These are phyloP conservation scores for Sutorius eximius DNA, from an alignment of 1,284 basidiomycete species.

Conservation along the genomic window DNA sequence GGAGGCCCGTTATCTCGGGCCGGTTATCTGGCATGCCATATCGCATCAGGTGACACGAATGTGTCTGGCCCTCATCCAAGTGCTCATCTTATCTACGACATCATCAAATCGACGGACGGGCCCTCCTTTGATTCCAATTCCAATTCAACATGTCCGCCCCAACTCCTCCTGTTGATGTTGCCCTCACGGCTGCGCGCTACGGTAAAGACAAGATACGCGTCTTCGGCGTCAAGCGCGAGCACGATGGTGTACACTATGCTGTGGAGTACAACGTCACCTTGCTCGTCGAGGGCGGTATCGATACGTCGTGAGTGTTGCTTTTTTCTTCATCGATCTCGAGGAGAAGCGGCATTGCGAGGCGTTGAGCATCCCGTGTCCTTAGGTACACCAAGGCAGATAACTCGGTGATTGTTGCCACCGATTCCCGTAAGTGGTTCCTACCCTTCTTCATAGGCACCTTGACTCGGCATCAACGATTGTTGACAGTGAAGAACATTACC, in stretches of 20 bases:
- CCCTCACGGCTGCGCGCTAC: conserved; percentile 61
- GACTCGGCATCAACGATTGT: not conserved
- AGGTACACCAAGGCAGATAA: conserved; percentile 87
- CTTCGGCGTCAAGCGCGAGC: conserved; percentile 79
- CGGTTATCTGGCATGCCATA: not conserved
- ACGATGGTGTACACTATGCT: conserved; percentile 57
- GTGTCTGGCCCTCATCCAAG: not conserved
- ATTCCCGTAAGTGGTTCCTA: conserved; percentile 63
- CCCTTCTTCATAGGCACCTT: not conserved
- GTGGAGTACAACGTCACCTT: conserved; percentile 81
- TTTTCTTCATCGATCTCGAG: not conserved
- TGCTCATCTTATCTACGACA: not conserved
- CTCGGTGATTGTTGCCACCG: conserved; percentile 81
- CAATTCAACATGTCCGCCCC: conserved; percentile 12
- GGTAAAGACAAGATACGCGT: conserved; percentile 89
- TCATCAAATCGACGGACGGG: not conserved
- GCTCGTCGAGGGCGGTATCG: conserved; percentile 80
- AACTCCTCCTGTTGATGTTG: conserved; percentile 7
- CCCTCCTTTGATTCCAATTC: not conserved
- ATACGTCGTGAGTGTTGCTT: conserved; percentile 53
- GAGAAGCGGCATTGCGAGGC: not conserved
- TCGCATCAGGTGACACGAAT: not conserved
- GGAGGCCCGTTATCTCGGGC: not conserved
- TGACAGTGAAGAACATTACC: conserved; percentile 87
- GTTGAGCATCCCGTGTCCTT: not conserved